Evolutionary conservation across 331 rosid genomes (phyloP), one percentile per base, ranked within the genome.

Genomic region (Cydonia oblonga): DNA sequence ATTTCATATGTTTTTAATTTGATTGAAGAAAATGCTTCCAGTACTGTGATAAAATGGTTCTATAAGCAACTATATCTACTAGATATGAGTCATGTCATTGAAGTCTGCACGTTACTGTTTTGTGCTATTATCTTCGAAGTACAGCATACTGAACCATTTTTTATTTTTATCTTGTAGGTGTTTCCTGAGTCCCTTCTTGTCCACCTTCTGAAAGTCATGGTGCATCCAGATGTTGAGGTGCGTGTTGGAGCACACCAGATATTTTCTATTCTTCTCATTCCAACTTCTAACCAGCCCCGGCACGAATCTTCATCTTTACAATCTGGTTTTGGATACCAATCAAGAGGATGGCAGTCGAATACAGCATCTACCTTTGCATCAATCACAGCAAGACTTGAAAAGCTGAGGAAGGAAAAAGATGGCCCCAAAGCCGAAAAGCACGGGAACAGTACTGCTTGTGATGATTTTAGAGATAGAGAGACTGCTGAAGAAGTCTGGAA

Each of bases 161-260:
- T 56, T 51, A 49, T 66, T 35, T 64, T 69, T 85, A 53, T 63
- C 70, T 57, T 79, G 28, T 68, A 95, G 99, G 91, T 86, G 61
- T 95, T 95, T 78, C 99, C 99, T 16, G 99, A 95, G 72, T 83
- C 89, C 68, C 90, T 95, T 75, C 96, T 95, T 64, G 78, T 95
- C 79, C 97, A 89, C 81, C 92, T 95, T 66, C 79, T 88, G 75
- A 89, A 87, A 85, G 96, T 83, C 72, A 95, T 91, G 99, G 79
- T 88, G 85, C 96, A 95, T 81, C 81, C 88, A 7, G 96, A 95
- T 77, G 74, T 73, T 23, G 97, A 95, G 69, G 90, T 90, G 44
- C 91, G 97, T 73, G 75, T 91, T 51, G 99, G 96, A 75, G 97
- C 96, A 61, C 99, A 95, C 82, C 97, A 86, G 62, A 84, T 91